These are phyloP conservation scores for Aspergillus steynii DNA, from an alignment of 495 filamentous ascomycete species.

Conservation along the genomic window DNA sequence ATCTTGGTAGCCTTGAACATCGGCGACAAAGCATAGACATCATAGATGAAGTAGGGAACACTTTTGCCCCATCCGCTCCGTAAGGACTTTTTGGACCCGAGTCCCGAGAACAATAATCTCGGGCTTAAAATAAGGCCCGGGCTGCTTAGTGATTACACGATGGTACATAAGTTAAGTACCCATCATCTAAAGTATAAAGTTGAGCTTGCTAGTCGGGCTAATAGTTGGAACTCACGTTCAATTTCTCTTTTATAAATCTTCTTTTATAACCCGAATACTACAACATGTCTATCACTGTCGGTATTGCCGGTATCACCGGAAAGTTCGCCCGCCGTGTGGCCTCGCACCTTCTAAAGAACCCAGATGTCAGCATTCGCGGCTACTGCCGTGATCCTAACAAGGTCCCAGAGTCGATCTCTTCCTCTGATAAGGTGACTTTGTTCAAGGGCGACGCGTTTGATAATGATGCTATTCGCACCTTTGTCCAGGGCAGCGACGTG, in stretches of 20 bases:
- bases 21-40: too few relatives aligned
- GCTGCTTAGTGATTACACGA: too few relatives aligned
- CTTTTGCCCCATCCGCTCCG: too few relatives aligned
- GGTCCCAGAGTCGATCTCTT: constrained; percentile 7
- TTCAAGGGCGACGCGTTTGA: constrained; percentile 15
- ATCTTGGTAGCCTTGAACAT: too few relatives aligned
- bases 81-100: too few relatives aligned
- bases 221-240: too few relatives aligned
- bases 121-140: too few relatives aligned
- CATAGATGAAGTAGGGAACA: too few relatives aligned
- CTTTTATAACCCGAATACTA: not conserved
- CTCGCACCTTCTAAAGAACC: constrained; percentile 5
- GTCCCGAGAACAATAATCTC: too few relatives aligned
- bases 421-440: constrained; percentile 4
- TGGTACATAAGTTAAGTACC: too few relatives aligned
- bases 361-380: constrained; percentile 5
- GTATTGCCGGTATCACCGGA: constrained; percentile 20
- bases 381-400: constrained; percentile 14
- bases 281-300: constrained; percentile 3
- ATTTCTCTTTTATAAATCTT: not conserved
- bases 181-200: too few relatives aligned
- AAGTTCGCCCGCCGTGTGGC: constrained; percentile 18
- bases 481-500: constrained; percentile 23
- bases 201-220: too few relatives aligned
- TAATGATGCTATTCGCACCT: constrained; percentile 6